phyloP scores from a whole-genome alignment of 345 rosid species.

The Gossypium anomalum region DNA sequence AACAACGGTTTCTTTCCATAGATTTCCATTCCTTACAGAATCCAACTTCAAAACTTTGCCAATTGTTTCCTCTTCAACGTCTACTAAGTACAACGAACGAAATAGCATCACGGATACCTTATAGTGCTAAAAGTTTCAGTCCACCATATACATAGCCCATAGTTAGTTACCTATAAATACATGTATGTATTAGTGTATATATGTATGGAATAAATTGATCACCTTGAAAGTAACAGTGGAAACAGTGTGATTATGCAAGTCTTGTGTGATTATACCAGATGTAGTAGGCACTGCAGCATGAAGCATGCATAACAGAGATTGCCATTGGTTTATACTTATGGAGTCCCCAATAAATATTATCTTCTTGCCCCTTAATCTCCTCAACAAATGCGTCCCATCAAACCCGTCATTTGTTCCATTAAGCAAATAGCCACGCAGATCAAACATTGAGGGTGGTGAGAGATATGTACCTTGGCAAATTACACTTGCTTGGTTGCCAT shows the following conservation, averaged over 20 bases:
- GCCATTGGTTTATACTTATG: conserved; percentile 51
- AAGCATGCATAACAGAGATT: conserved; percentile 34
- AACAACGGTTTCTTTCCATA: conserved; percentile 50
- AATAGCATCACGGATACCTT: conserved; percentile 32
- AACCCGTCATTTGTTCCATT: conserved; percentile 32
- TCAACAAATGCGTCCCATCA: conserved; percentile 35
- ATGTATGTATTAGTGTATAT: too few species aligned
- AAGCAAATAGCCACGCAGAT: too few species aligned
- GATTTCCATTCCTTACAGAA: conserved; percentile 35
- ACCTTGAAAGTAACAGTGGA: background rate
- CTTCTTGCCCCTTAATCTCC: conserved; percentile 38
- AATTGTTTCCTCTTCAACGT: conserved; percentile 33
- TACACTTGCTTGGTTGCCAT: conserved; percentile 71
- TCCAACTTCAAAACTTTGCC: conserved; percentile 57
- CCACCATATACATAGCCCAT: background rate
- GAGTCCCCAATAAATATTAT: conserved; percentile 66
- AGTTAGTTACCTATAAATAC: background rate
- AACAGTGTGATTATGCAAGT: background rate
- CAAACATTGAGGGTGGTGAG: too few species aligned
- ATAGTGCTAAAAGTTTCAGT: conserved; percentile 36
- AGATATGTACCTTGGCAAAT: background rate
- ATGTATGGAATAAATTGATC: background rate
- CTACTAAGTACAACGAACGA: conserved; percentile 42
- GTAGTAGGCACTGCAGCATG: background rate
- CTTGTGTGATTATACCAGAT: background rate